Evolutionary conservation across 345 rosid genomes (phyloP), one percentile per base, ranked within the genome.

Genomic region (Rhodomyrtus tomentosa): DNA sequence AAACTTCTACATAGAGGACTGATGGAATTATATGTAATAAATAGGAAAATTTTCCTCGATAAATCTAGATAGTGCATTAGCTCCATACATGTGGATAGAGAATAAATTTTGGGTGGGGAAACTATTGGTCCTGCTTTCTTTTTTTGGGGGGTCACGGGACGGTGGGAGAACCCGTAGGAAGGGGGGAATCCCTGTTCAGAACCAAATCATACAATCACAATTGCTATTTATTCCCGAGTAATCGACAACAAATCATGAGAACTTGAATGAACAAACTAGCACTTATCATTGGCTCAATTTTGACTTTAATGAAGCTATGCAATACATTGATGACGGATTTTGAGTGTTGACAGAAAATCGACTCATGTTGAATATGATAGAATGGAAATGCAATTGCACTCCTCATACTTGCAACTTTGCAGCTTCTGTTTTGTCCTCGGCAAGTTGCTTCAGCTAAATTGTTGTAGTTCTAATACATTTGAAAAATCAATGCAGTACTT

Each of bases 401-500:
- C 76, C 45, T 68, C 76, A 68, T 68, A 36, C 76, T 68, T 81
- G 48, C 54, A 72, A 76, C 42, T 40, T 81, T 24, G 25, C 62
- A 25, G 84, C 80, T 84, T 27, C 82, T 87, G 82, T 81, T 79
- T 48, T n/a, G 83, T 81, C 59, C 38, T 81, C 4, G 25, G 55
- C 55, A 79, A 38, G 76, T 68, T 36, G 76, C 45, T 68, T 25
- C 3, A 0, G 45, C 45, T 84, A 11, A 40, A 68, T 27, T 83
- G 68, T 68, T 10, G 16, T 29, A 51, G 85, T 58, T n/a, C 74
- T 59, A 59, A 59, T 59, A 29, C 20, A 15, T 59, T 59, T 59
- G 22, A 59, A 29, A 59, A 29, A 59, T 59, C 80, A 62, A 85
- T 92, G 93, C 95, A 94, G 97, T 94, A 90, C 89, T 92, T 94